Conservation (phyloP, 106 monocot genomes). For the Hemerocallis citrina region DNA sequence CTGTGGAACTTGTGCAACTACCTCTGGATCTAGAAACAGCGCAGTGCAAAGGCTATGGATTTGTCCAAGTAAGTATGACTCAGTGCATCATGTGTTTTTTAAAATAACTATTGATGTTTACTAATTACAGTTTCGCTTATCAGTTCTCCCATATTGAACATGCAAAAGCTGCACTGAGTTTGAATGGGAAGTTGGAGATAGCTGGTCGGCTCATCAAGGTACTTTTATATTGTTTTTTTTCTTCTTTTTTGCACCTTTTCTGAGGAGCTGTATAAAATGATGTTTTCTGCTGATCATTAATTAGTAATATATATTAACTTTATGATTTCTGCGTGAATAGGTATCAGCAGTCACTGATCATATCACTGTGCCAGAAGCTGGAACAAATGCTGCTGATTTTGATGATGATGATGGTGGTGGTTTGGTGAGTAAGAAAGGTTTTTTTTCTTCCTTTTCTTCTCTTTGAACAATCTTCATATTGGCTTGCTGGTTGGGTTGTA, state of each 20-base stretch:
- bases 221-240: background rate
- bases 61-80: slow-evolving; percentile 56
- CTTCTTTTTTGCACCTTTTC: background rate
- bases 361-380: slow-evolving; percentile 42
- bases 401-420: slow-evolving; percentile 95
- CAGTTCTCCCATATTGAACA: slow-evolving; percentile 72
- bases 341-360: slow-evolving; percentile 80
- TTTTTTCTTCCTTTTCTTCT: background rate
- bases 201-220: slow-evolving; percentile 73
- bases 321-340: slow-evolving; percentile 17
- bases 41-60: slow-evolving; percentile 85
- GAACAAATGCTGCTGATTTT: slow-evolving; percentile 58
- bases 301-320: background rate
- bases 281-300: background rate
- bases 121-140: background rate
- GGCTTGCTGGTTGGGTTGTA: too few relatives aligned
- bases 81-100: background rate
- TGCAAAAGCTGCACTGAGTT: slow-evolving; percentile 64
- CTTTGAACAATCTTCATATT: too few relatives aligned
- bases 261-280: background rate
- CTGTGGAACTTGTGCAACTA: slow-evolving; percentile 80
- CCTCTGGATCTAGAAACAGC: slow-evolving; percentile 66
- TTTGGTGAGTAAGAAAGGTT: slow-evolving; percentile 42
- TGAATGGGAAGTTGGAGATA: slow-evolving; percentile 82
- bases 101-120: background rate